Base-by-base conservation (phyloP, 164 flowering plant genomes). In the Aristolochia californica region DNA sequence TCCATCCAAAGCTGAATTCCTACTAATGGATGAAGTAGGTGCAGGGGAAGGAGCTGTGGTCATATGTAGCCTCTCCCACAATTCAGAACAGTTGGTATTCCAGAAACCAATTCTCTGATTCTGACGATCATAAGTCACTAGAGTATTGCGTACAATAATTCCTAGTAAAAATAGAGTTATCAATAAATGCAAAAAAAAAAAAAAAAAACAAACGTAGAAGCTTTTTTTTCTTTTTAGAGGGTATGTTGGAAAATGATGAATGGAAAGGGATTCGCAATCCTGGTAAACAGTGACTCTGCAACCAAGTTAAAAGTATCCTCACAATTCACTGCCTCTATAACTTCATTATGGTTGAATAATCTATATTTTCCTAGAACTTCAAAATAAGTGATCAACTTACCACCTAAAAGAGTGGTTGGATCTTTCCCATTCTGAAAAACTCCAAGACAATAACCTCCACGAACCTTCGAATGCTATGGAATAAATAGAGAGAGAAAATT, bases 361-460 rank as follows among this genome's bases (percentile, higher is more conserved):
- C 1, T 24, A 21, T 13, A 13, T 20, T 25, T 57, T 45, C 23
- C 16, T 5, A 17, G 45, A 44, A 49, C 23, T 49, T 20, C 20
- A 1, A 49, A 5, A 49, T n/a, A 21, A 28, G 30, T 2, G 7
- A 28, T 2, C 40, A 34, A 13, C 20, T 21, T 77, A 94, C 99
- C 99, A 78, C 99, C 97, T 59, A 94, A 75, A 59, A 94, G 91
- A 61, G 97, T 94, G 28, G 97, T 86, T 55, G 83, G 79, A 66
- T 94, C 99, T 63, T 78, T 82, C 64, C 86, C 96, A 67, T 88
- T 90, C 62, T 79, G 95, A 62, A 90, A 94, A 62, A 94, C 66
- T 16, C 99, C 99, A 49, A 91, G 75, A 69, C 99, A 94, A 66
- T 88, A 94, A 68, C 89, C 95, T 64, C 99, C 97, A 60, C n/a